These are phyloP conservation scores for Xylogone sp. DNA, from an alignment of 2,329 filamentous ascomycete genomes.

Conservation along the genomic window DNA sequence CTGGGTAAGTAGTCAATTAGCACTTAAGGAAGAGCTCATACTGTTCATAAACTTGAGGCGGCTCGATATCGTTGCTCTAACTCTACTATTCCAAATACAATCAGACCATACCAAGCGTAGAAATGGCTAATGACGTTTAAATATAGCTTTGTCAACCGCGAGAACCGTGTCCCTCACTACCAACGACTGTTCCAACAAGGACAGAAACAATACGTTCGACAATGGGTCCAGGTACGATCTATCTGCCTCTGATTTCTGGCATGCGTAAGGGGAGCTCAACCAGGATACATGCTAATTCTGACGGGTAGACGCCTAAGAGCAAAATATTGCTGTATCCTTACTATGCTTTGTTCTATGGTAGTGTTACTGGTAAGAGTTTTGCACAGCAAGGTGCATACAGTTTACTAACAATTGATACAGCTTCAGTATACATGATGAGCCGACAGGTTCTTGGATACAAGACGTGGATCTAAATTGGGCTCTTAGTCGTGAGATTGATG, in stretches of 20 bases:
- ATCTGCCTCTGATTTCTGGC: neutral
- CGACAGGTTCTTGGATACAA: conserved; percentile 75
- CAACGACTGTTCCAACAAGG: conserved; percentile 74
- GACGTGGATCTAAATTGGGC: conserved; percentile 57
- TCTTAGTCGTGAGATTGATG: neutral
- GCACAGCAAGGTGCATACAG: neutral
- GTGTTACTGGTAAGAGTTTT: conserved; percentile 53
- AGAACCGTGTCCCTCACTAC: conserved; percentile 72
- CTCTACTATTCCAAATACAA: neutral
- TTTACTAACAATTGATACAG: conserved; percentile 19
- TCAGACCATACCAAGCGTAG: conserved; percentile 1
- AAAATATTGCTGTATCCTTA: conserved; percentile 64
- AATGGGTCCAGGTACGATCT: conserved; percentile 73
- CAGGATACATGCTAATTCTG: conserved; percentile 7
- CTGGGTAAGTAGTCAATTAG: conserved; percentile 23
- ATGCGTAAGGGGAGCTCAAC: neutral
- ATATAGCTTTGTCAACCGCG: conserved; percentile 57
- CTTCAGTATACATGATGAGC: conserved; percentile 65
- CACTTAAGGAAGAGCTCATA: neutral
- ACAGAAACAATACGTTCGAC: conserved; percentile 62
- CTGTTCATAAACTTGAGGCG: neutral
- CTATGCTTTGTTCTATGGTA: conserved; percentile 60
- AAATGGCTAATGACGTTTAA: conserved; percentile 15
- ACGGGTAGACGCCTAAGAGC: conserved; percentile 58
- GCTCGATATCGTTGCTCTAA: conserved; percentile 4